Base-by-base conservation (phyloP, 2,329 filamentous ascomycete genomes). In the Sporothrix brasiliensis region DNA sequence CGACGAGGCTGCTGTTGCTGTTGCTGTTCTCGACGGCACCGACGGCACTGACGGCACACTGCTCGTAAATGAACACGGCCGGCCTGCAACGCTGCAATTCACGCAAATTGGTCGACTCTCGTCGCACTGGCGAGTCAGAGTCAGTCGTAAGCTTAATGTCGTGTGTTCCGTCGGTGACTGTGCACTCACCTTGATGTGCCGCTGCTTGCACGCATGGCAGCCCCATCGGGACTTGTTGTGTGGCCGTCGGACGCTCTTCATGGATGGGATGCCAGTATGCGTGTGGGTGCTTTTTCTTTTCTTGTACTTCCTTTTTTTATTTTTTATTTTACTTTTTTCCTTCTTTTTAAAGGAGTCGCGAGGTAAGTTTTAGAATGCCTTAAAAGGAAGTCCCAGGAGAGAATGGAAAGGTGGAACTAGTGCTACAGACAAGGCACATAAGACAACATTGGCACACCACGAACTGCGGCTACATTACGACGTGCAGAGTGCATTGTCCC, bases 191-290 rank as follows among this genome's bases (percentile, higher is more conserved):
- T 60, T 60, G 5, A 60, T 60, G 10, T 60, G 56, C 56, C 56
- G 10, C 19, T 44, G 56, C n/a, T 60, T 60, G 56, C 56, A 60
- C 16, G 14, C 56, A 6, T 44, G 56, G 56, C 56, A 60, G 34
- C 56, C 56, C 56, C 56, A 60, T 24, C 56, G 56, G 34, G 34
- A 60, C 56, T 60, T 60, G 41, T 6, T 60, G 56, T 60, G 56
- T 60, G 19, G 56, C 56, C 34, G 56, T 4, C 56, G 34, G 34
- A 60, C 56, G 11, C 34, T 3, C 9, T 16, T 44, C 41, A 39
- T 41, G n/a, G 11, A 21, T 44, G 34, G 34, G 30, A 60, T 60
- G 34, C 56, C 56, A 60, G 56, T 19, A 21, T n/a, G 56, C 34
- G 9, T 6, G 19, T 44, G 56, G 41, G 34, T n/a, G 39, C 19